phyloP scores from a whole-genome alignment of 768 basidiomycete genomes.

The Calocybe cyanea region DNA sequence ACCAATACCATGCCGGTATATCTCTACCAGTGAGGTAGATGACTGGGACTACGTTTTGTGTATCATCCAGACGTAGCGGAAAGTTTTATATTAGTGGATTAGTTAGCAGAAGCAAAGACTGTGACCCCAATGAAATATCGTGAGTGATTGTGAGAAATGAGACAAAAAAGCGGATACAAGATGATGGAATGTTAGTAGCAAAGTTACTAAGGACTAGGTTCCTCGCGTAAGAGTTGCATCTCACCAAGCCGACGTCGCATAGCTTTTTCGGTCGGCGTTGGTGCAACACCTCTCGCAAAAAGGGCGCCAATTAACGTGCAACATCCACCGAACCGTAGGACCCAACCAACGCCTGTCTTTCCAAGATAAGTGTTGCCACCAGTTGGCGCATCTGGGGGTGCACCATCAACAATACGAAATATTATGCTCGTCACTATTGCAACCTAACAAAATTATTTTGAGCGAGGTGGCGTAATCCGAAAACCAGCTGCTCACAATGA shows the following conservation, averaged over 20 bases:
- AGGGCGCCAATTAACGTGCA: constrained; percentile 82
- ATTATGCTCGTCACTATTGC: constrained; percentile 84
- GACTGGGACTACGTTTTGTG: constrained; percentile 59
- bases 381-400: constrained; percentile 33
- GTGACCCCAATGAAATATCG: neutral
- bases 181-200: constrained; percentile 4
- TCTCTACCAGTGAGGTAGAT: constrained; percentile 38
- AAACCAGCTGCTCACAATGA: constrained; percentile 59
- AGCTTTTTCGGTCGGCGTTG: constrained; percentile 87
- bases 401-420: constrained; percentile 75
- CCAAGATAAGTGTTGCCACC: constrained; percentile 62
- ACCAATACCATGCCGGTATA: constrained; percentile 46
- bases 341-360: constrained; percentile 92
- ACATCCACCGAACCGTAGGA: constrained; percentile 86
- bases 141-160: constrained; percentile 5
- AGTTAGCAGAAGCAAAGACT: constrained; percentile 1
- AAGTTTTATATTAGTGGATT: constrained; percentile 9
- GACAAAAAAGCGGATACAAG: constrained; percentile 1
- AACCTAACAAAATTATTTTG: constrained; percentile 47
- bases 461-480: constrained; percentile 10
- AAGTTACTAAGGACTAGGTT: constrained; percentile 39
- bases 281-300: constrained; percentile 78
- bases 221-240: constrained; percentile 72
- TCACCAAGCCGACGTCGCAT: constrained; percentile 79
- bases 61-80: constrained; percentile 30